Percentiles rank a stretch among this genome's conserved stretches.
Evolutionary conservation across 2,329 filamentous ascomycete genomes (phyloP).

Genomic region (Exophiala spinifera): DNA sequence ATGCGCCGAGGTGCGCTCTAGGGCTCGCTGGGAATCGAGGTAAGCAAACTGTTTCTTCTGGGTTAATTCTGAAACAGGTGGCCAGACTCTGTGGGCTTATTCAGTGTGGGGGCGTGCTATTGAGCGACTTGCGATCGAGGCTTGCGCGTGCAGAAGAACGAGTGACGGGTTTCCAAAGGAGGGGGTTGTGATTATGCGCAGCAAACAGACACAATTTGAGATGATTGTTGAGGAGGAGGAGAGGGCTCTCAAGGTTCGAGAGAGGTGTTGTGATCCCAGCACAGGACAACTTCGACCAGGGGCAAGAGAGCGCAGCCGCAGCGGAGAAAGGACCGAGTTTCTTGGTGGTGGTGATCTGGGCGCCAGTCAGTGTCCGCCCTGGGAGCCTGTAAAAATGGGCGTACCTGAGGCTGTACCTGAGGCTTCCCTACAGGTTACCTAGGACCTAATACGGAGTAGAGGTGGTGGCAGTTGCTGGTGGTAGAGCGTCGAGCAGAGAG

Average conservation of each 20-base stretch:
- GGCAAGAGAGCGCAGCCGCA: too few species aligned
- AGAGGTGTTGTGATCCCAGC: not conserved
- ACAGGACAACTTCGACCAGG: too few species aligned
- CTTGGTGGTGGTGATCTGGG: too few species aligned
- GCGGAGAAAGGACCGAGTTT: too few species aligned
- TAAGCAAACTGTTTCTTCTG: not conserved
- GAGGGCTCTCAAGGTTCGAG: not conserved
- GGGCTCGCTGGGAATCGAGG: not conserved
- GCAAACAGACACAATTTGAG: not conserved
- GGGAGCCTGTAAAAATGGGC: too few species aligned
- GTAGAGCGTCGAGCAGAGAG: too few species aligned
- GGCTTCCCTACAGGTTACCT: too few species aligned
- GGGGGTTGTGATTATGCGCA: not conserved
- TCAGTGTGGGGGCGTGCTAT: not conserved
- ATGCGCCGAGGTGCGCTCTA: not conserved
- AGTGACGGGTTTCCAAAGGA: not conserved
- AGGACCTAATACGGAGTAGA: too few species aligned
- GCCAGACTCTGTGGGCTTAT: slow-evolving; percentile 11
- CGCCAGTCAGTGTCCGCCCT: too few species aligned
- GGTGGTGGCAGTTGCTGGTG: too few species aligned
- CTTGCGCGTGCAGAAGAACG: not conserved
- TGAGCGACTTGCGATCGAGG: not conserved
- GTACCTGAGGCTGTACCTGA: too few species aligned
- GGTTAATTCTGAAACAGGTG: slow-evolving; percentile 4
- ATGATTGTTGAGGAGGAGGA: not conserved